Base-by-base conservation (phyloP, 2,329 filamentous ascomycete species). In the Monosporascus ibericus region DNA sequence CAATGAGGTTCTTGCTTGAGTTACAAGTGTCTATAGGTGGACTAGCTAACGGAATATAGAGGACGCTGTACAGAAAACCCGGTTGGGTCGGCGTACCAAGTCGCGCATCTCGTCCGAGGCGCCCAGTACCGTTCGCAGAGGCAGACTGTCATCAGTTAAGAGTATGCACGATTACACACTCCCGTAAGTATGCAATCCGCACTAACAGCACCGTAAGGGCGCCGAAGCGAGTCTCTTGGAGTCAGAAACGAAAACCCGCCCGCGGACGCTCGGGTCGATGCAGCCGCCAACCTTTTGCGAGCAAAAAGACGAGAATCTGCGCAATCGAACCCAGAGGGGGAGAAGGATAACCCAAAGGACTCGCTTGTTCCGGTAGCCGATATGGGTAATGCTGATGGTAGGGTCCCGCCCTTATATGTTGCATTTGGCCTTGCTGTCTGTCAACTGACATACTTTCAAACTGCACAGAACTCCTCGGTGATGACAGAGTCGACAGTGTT, bases 331-430 rank as follows among this genome's bases (percentile, higher is more conserved):
- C 22, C 52, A 27, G 51, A 53, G 7, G 25, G 50, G 6, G 49
- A 60, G 9, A 54, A 53, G 20, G 53, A 55, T 14, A 48, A 53
- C 3, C 38, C 53, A 4, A 49, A 44, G 18, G 49, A 37, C 34
- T 53, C 59, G 1, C 52, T 55, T 17, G 63, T 55, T 4, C 65
- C 65, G 2, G 59, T 62, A 36, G 62, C 63, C 24, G 52, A 64
- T 47, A 68, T 66, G 65, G 64, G 63, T 6, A 56, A 50, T 37
- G 51, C 56, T 52, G 58, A 64, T 65, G 36, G 58, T 49, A 48
- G 18, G 40, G 18, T 24, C 20, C 30, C 20, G 22, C 42, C 24
- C 44, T 44, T 27, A 47, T 24, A 11, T 34, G 9, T 27, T 37
- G 5, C 36, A 30, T 18, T 27, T 20, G 2, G 17, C 25, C 34